Percentiles rank a stretch among this genome's conserved stretches.
Evolutionary conservation across 2,329 filamentous ascomycete species (phyloP).

Genomic region (Colletotrichum sp.): DNA sequence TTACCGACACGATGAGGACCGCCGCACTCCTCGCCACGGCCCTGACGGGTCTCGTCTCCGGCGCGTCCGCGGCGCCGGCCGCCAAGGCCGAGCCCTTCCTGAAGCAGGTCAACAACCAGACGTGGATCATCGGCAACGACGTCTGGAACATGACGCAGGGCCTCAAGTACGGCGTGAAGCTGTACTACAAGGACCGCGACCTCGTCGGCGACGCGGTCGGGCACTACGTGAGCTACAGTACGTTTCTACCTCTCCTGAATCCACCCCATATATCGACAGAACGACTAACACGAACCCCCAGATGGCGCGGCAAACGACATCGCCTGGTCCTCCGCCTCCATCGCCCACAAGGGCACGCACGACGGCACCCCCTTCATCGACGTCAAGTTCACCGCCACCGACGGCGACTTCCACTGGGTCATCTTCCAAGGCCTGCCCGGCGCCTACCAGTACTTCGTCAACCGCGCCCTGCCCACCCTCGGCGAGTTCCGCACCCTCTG

Average conservation of each 20-base stretch:
- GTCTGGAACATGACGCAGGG: conserved; percentile 33
- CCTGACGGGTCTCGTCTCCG: neutral
- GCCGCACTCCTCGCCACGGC: neutral
- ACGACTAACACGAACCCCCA: conserved; percentile 22
- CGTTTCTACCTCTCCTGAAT: neutral
- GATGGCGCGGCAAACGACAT: conserved; percentile 52
- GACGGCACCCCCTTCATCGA: conserved; percentile 49
- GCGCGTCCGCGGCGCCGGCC: neutral
- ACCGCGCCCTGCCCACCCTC: conserved; percentile 49
- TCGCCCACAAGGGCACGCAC: conserved; percentile 35
- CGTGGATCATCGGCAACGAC: conserved; percentile 36
- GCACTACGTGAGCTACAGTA: conserved; percentile 36
- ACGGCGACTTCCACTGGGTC: conserved; percentile 58
- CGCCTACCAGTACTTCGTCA: conserved; percentile 63
- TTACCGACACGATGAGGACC: neutral
- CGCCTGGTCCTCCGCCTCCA: conserved; percentile 50
- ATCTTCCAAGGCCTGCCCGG: conserved; percentile 52
- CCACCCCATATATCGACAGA: neutral
- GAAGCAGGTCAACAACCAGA: conserved; percentile 28
- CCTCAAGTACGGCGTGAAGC: conserved; percentile 27
- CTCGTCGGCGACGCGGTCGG: conserved; percentile 33
- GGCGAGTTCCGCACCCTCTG: conserved; percentile 57
- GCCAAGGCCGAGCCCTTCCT: conserved; percentile 27
- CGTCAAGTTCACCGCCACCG: conserved; percentile 48
- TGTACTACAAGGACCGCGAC: conserved; percentile 33